Evolutionary conservation across 257 asterid species (phyloP).

Genomic region (Anisodus acutangulus): DNA sequence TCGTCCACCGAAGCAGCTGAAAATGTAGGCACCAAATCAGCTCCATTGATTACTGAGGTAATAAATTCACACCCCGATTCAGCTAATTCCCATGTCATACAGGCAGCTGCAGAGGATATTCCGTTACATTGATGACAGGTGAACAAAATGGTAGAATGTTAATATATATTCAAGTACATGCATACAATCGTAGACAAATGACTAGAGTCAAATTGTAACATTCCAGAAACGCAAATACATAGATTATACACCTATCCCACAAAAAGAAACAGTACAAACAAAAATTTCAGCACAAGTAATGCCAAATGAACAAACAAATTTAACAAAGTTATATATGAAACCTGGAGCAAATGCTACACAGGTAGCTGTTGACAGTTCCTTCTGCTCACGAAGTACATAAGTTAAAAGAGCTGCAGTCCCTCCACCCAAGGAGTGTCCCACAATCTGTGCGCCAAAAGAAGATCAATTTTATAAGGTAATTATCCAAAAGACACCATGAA

Average conservation of each 20-base stretch:
- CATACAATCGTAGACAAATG: background rate
- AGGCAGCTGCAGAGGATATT: slow-evolving; percentile 73
- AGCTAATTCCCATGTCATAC: slow-evolving; percentile 99
- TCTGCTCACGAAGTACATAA: slow-evolving; percentile 82
- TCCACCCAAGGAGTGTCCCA: slow-evolving; percentile 98
- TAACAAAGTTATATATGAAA: slow-evolving; percentile 33
- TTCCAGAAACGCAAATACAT: background rate
- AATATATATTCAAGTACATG: background rate
- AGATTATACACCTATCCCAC: background rate
- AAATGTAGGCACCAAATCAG: slow-evolving; percentile 95
- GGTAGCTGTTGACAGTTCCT: slow-evolving; percentile 76
- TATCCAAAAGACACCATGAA: background rate
- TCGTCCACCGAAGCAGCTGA: slow-evolving; percentile 97
- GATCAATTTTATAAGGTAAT: slow-evolving; percentile 4
- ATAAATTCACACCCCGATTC: slow-evolving; percentile 84
- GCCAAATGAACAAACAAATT: background rate
- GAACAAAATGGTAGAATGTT: background rate
- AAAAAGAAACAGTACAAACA: background rate
- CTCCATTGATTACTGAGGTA: slow-evolving; percentile 87
- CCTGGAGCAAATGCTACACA: slow-evolving; percentile 99
- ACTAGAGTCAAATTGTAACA: background rate
- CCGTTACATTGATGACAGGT: background rate
- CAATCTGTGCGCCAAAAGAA: slow-evolving; percentile 53
- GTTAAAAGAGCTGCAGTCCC: slow-evolving; percentile 94
- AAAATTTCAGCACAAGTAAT: background rate